These are phyloP conservation scores for Flagelloscypha sp. DNA, from an alignment of 768 basidiomycete species.

Conservation along the genomic window DNA sequence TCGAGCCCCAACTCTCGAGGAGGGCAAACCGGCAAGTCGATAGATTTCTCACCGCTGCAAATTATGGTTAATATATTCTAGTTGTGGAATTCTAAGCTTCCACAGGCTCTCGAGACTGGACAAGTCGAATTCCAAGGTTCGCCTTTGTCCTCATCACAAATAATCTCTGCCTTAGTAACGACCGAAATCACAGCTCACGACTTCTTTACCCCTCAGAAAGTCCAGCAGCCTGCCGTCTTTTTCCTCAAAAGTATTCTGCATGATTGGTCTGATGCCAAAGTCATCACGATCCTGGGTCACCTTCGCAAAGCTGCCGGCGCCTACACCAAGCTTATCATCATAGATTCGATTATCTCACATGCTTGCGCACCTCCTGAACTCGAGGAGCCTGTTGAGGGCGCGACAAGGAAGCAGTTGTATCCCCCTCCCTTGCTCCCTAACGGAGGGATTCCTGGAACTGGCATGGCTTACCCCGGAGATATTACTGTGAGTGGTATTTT, in stretches of 20 bases:
- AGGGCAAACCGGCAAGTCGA: too few species aligned
- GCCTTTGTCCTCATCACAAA: background rate
- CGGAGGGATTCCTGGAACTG: constrained; percentile 18
- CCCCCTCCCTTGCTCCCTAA: constrained; percentile 14
- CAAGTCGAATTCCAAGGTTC: constrained; percentile 17
- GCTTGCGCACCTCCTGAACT: too few species aligned
- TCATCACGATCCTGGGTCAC: constrained; percentile 33
- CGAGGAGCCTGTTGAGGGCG: too few species aligned
- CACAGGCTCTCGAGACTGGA: constrained; percentile 14
- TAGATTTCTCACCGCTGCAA: too few species aligned
- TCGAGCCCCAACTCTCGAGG: too few species aligned
- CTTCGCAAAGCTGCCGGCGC: constrained; percentile 28
- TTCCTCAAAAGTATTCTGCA: constrained; percentile 41
- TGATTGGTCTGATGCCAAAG: constrained; percentile 41
- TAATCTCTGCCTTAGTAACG: background rate
- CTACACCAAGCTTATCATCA: constrained; percentile 12
- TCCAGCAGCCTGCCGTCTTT: constrained; percentile 31
- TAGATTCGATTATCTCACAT: too few species aligned
- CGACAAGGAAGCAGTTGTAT: too few species aligned
- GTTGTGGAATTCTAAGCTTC: constrained; percentile 17
- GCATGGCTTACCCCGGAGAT: too few species aligned
- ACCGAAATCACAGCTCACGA: constrained; percentile 31
- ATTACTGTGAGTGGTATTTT: too few species aligned
- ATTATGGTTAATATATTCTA: too few species aligned
- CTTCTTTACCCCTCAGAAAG: constrained; percentile 40